phyloP scores from a whole-genome alignment of 768 basidiomycete species.

The Trametes maxima region DNA sequence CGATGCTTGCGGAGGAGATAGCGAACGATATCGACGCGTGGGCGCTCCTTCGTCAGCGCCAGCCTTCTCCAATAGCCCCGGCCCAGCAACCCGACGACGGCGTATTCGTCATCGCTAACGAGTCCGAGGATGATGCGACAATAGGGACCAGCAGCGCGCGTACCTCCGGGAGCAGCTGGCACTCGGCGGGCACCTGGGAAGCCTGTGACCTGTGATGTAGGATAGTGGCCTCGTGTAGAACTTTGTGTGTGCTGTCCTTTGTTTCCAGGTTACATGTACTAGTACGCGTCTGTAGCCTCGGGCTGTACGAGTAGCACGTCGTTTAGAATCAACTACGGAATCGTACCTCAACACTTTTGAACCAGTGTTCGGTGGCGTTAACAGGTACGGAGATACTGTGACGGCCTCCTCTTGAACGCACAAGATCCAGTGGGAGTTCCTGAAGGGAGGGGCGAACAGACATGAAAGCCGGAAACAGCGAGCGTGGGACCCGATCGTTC shows the following conservation, averaged over 20 bases:
- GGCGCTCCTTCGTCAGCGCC: not conserved
- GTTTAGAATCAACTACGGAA: too few species aligned
- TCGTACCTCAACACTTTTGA: too few species aligned
- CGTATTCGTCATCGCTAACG: slow-evolving; percentile 7
- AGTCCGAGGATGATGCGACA: not conserved
- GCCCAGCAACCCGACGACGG: not conserved
- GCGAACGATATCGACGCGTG: not conserved
- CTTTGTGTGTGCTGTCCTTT: not conserved
- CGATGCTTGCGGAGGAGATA: not conserved
- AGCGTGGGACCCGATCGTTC: too few species aligned
- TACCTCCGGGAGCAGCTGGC: not conserved
- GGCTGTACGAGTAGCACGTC: too few species aligned
- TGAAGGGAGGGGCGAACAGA: too few species aligned
- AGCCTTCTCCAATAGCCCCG: too few species aligned
- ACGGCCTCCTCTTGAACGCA: too few species aligned
- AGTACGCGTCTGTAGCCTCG: too few species aligned
- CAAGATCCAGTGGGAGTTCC: too few species aligned
- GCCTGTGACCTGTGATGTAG: not conserved
- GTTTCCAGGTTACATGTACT: not conserved
- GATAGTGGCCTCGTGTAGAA: not conserved
- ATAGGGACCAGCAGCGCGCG: not conserved
- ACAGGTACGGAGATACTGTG: too few species aligned
- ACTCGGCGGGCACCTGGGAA: not conserved
- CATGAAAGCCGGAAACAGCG: too few species aligned
- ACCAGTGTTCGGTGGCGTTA: too few species aligned